A percentile compares a stretch with the other conserved stretches of the same genome.
Conservation (phyloP, 345 rosid species). For the Boechera retrofracta region DNA sequence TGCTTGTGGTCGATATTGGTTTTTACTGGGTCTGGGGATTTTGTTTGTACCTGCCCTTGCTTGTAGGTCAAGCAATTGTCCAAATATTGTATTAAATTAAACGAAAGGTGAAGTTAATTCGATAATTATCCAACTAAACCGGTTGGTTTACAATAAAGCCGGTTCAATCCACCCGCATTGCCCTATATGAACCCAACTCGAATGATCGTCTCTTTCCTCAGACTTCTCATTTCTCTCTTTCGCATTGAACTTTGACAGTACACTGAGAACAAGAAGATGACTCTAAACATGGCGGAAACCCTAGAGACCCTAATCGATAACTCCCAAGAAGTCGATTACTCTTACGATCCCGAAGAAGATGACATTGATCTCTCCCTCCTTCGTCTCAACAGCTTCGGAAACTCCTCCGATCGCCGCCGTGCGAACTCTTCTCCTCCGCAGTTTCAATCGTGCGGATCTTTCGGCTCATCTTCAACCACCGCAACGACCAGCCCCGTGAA, state of each 20-base stretch:
- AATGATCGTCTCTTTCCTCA: slow-evolving; percentile 12
- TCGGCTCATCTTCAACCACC: slow-evolving; percentile 40
- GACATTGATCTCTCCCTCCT: slow-evolving; percentile 45
- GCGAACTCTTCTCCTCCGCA: slow-evolving; percentile 48
- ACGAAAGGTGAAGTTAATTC: slow-evolving; percentile 31
- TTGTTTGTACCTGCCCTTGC: slow-evolving; percentile 20
- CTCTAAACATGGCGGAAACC: slow-evolving; percentile 36
- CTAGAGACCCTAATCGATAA: slow-evolving; percentile 27
- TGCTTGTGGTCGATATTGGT: slow-evolving; percentile 8
- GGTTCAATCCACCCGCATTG: slow-evolving; percentile 7
- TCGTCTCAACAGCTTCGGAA: slow-evolving; percentile 49
- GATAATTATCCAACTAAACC: slow-evolving; percentile 21
- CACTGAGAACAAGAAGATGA: slow-evolving; percentile 4
- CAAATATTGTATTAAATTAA: slow-evolving; percentile 20
- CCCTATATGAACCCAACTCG: slow-evolving; percentile 16
- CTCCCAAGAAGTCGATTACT: slow-evolving; percentile 26
- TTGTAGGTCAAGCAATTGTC: slow-evolving; percentile 43
- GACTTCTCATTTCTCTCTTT: neutral
- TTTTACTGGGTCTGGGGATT: slow-evolving; percentile 17
- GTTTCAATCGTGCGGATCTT: slow-evolving; percentile 41
- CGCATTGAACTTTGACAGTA: neutral
- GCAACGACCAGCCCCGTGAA: slow-evolving; percentile 38
- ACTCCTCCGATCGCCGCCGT: slow-evolving; percentile 45
- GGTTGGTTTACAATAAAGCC: neutral
- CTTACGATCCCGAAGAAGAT: slow-evolving; percentile 42